Conservation (phyloP, 2,329 filamentous ascomycete genomes). For the Cytospora piceae region DNA sequence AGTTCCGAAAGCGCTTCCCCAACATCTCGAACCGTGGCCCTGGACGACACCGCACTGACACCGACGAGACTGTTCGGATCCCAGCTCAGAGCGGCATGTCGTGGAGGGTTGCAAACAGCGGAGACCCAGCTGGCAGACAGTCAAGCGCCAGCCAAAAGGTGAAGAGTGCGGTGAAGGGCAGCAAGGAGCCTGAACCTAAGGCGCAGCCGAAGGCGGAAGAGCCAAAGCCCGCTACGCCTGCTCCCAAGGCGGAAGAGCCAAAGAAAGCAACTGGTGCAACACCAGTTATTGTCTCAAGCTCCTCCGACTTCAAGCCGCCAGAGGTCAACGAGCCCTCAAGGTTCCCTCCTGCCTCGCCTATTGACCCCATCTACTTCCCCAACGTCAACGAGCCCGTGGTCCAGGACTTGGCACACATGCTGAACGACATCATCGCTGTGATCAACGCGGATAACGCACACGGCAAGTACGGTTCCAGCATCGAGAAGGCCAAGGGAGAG, state of each 20-base stretch:
- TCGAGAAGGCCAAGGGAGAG: conserved; percentile 85
- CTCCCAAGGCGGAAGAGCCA: conserved; percentile 38
- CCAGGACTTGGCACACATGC: conserved; percentile 89
- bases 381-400: conserved; percentile 84
- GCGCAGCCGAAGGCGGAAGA: conserved; percentile 34
- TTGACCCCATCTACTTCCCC: conserved; percentile 77
- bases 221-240: conserved; percentile 35
- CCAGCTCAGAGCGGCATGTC: conserved; percentile 84
- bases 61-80: conserved; percentile 77
- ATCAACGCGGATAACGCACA: conserved; percentile 85
- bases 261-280: conserved; percentile 28
- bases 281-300: conserved; percentile 35
- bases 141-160: conserved; percentile 55
- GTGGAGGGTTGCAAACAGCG: conserved; percentile 72
- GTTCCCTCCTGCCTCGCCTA: conserved; percentile 66
- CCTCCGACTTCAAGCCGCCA: conserved; percentile 53
- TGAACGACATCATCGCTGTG: conserved; percentile 94
- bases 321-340: conserved; percentile 69
- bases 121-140: conserved; percentile 61
- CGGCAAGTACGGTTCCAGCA: conserved; percentile 75
- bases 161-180: conserved; percentile 36
- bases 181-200: conserved; percentile 37
- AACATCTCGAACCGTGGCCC: conserved; percentile 49
- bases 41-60: conserved; percentile 52
- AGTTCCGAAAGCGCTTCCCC: conserved; percentile 85